Percentiles rank a stretch among this genome's conserved stretches.
phyloP scores from a whole-genome alignment of 129 eudicot species.

The Escallonia herrerae region DNA sequence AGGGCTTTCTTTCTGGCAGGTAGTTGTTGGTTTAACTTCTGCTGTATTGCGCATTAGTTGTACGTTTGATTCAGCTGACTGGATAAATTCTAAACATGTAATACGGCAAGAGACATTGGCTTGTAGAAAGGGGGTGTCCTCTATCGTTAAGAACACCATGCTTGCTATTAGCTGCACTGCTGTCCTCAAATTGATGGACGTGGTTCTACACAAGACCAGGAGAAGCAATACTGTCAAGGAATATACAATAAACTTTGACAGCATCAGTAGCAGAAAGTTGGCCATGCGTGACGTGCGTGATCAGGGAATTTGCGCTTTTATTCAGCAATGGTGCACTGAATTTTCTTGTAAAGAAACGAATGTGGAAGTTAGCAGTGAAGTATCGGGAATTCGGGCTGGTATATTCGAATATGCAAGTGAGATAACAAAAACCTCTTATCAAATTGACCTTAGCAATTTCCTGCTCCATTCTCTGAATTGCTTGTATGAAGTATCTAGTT shows the following conservation, averaged over 20 bases:
- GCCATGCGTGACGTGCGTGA: slow-evolving; percentile 35
- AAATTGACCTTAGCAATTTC: slow-evolving; percentile 16
- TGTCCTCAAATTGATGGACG: slow-evolving; percentile 52
- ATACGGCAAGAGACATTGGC: slow-evolving; percentile 21
- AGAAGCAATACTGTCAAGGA: slow-evolving; percentile 24
- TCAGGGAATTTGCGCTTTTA: slow-evolving; percentile 51
- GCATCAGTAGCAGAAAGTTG: slow-evolving; percentile 23
- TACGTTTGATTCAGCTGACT: slow-evolving; percentile 18
- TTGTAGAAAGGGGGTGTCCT: slow-evolving; percentile 21
- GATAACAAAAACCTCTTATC: slow-evolving; percentile 20
- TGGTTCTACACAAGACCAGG: slow-evolving; percentile 53
- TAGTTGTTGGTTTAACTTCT: slow-evolving; percentile 28
- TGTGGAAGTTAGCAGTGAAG: slow-evolving; percentile 34
- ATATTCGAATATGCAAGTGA: slow-evolving; percentile 38
- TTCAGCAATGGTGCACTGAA: slow-evolving; percentile 20
- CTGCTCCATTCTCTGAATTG: slow-evolving; percentile 28
- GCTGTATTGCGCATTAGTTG: slow-evolving; percentile 24
- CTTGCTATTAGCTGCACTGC: slow-evolving; percentile 30
- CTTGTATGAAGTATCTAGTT: slow-evolving; percentile 56
- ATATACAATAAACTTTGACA: slow-evolving; percentile 18
- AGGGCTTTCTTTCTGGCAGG: slow-evolving; percentile 37
- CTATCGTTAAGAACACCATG: slow-evolving; percentile 12
- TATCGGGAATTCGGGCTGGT: slow-evolving; percentile 35
- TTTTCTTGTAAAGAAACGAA: slow-evolving; percentile 33
- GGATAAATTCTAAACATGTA: slow-evolving; percentile 17